Evolutionary conservation across 208 protist species (phyloP).

Genomic region (Crithidia expoeki): DNA sequence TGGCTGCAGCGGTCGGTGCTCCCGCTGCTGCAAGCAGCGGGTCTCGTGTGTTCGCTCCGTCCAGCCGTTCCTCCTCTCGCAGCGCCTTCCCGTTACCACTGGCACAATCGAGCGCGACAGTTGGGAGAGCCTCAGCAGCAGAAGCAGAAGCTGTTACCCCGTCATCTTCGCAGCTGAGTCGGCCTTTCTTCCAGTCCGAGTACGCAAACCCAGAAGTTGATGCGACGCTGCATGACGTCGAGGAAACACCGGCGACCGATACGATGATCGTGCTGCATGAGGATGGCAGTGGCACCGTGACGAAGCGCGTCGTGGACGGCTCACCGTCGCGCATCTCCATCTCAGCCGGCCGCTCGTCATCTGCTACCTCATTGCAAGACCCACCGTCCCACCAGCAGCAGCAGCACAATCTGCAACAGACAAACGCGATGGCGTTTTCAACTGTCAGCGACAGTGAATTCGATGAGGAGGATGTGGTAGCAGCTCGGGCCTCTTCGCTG

Average conservation of each 20-base stretch:
- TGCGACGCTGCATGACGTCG: conserved; percentile 45
- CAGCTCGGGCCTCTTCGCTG: not conserved
- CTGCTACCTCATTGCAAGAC: not conserved
- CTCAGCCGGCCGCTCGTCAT: conserved; percentile 12
- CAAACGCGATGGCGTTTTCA: not conserved
- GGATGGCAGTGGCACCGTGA: conserved; percentile 39
- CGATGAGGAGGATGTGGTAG: not conserved
- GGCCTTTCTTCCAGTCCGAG: conserved; percentile 37
- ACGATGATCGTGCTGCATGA: conserved; percentile 46
- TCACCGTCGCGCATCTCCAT: conserved; percentile 14
- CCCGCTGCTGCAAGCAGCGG: not conserved
- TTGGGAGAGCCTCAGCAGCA: not conserved
- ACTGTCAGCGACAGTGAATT: conserved; percentile 3
- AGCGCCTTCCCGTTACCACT: conserved; percentile 4
- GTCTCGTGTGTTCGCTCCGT: not conserved
- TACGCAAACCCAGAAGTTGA: conserved; percentile 50
- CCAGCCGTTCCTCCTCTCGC: conserved; percentile 15
- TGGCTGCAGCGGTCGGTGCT: not conserved
- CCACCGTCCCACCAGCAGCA: not conserved
- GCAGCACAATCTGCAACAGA: not conserved
- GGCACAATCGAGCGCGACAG: not conserved
- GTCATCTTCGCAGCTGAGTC: conserved; percentile 7
- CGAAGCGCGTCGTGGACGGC: conserved; percentile 35
- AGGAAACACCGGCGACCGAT: conserved; percentile 35
- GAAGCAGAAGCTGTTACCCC: not conserved